Base-by-base conservation (phyloP, 805 yeast species). In the Pichia insulana region DNA sequence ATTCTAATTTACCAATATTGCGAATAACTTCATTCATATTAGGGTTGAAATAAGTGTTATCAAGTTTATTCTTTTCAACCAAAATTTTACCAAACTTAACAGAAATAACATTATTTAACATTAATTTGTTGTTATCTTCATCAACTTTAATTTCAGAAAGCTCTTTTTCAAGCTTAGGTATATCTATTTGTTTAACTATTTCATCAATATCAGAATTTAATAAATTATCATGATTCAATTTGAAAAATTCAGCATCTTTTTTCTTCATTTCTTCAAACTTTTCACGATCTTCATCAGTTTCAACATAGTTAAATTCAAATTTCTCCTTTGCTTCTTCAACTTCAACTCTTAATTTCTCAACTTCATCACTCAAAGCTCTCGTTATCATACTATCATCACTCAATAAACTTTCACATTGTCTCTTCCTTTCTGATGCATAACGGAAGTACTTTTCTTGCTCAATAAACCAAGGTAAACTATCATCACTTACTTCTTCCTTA, bases 381-480 rank as follows among this genome's bases (percentile, higher is more conserved):
- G 53, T 48, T 27, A 40, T 41, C n/a, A 43, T 34, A 15, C 25
- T 8, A 7, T 44, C 45, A 31, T 32, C 43, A 15, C 40, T 30
- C 15, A 40, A 33, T 18, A 50, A 26, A n/a, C 46, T 37, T 25
- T 39, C 38, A 10, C 37, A 25, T 8, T 36, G 13, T 37, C 62
- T 47, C 18, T 40, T 34, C 12, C 42, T 48, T 2, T 51, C 45
- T 7, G 40, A 31, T 20, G 50, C 49, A 20, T 49, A 41, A 30
- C 62, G 47, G 34, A 47, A 56, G 20, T 57, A 48, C 4, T 50
- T 51, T 26, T 47, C 50, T 12, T 36, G 46, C 7, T 39, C 33
- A 11, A 51, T 45, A 50, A 57, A 59, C 64, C 65, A 61, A 3
- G 65, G 65, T 30, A 59, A 40, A 7, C 56, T 46, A 4, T 50